Base-by-base conservation (phyloP, 1,139 yeast species). In the Diutina rugosa region DNA sequence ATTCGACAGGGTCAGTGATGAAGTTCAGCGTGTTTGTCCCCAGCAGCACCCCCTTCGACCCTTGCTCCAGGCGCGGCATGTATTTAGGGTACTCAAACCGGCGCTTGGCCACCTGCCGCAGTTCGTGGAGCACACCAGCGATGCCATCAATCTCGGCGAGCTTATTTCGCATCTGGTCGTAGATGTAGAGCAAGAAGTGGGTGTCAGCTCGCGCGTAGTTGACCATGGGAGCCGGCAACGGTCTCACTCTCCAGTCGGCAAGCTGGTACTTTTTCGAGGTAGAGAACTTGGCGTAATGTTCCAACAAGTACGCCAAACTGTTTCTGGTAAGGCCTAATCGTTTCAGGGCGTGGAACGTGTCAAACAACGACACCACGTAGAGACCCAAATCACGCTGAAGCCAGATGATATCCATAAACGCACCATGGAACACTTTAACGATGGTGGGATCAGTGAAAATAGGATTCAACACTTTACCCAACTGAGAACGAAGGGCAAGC, bases 371-470 rank as follows among this genome's bases (percentile, higher is more conserved):
- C 7, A 93, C 99, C 28, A 95, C 73, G 63, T 95, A 95, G 14
- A 95, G 72, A 0, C 99, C 99, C 61, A 95, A 77, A 66, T 95
- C 99, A 62, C 99, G 78, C 71, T 95, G 99, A 51, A 95, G 75
- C 99, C 99, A 95, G 55, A 90, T 85, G 9, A 93, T 87, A 73
- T 95, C 99, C 96, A 90, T 90, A 61, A 84, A 85, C 0, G 99
- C 97, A 61, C 99, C 99, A 67, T 95, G 99, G 62, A 95, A 82
- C 0, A 95, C 95, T 66, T 95, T 95, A 46, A 90, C 74, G 45
- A 91, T 84, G 5, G 71, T 64, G 0, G 98, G 97, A 67, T 93
- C 74, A 2, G 98, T 79, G 62, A 93, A 90, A 1, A 91, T 80
- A 56, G 73, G 75, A 69, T 95, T 95, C 59, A 95, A 73, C 0